Conservation (phyloP, 306 rosid genomes). For the Rosa chinensis region DNA sequence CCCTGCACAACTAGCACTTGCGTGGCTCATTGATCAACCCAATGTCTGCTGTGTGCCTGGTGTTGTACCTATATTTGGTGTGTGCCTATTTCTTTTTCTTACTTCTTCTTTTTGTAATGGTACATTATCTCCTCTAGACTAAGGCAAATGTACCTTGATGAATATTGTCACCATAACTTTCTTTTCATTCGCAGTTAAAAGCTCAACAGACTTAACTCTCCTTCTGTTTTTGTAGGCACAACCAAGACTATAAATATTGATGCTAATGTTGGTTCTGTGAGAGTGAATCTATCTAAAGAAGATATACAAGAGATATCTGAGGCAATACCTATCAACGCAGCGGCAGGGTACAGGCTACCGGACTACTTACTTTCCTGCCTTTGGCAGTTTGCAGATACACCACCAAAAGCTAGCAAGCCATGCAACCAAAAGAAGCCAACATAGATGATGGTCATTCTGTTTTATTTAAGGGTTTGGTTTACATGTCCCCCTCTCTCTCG, state of each 20-base stretch:
- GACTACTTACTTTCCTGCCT: not conserved
- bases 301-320: not conserved
- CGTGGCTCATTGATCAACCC: not conserved
- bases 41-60: not conserved
- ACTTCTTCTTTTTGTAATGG: too few relatives aligned
- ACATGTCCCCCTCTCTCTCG: too few relatives aligned
- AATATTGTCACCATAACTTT: too few relatives aligned
- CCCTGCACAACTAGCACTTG: not conserved
- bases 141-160: too few relatives aligned
- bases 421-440: not conserved
- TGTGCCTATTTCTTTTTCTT: not conserved
- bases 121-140: too few relatives aligned
- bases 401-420: constrained; percentile 12
- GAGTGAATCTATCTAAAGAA: not conserved
- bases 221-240: not conserved
- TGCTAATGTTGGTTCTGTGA: not conserved
- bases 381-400: constrained; percentile 24
- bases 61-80: not conserved
- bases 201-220: not conserved
- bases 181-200: too few relatives aligned
- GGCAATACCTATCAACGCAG: not conserved
- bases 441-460: not conserved
- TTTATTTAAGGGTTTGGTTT: too few relatives aligned
- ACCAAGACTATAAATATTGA: not conserved
- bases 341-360: not conserved